Percentiles rank a stretch among this genome's conserved stretches.
Conservation (phyloP, 1,284 basidiomycete species). For the Pyrrhoderma noxium region DNA sequence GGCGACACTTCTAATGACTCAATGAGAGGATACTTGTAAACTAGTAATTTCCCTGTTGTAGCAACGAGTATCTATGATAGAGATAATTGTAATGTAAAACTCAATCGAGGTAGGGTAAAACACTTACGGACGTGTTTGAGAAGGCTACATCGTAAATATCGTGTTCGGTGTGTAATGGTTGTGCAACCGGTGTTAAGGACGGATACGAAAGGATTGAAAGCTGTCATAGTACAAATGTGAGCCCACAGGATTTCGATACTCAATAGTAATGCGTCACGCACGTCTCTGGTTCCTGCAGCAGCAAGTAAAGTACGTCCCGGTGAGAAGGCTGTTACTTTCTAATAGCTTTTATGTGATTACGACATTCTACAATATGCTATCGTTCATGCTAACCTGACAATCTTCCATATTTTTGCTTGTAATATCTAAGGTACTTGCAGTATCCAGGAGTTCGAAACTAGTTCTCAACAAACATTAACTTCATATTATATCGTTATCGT, state of each 20-base stretch:
- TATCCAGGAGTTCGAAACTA: slow-evolving; percentile 48
- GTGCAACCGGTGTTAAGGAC: slow-evolving; percentile 43
- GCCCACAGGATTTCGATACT: not conserved
- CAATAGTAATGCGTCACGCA: slow-evolving; percentile 28
- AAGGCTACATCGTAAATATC: slow-evolving; percentile 76
- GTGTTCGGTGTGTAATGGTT: slow-evolving; percentile 44
- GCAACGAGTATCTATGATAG: slow-evolving; percentile 52
- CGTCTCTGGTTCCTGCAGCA: slow-evolving; percentile 58
- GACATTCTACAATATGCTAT: not conserved
- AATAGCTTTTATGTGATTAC: slow-evolving; percentile 18
- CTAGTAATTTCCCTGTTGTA: slow-evolving; percentile 53
- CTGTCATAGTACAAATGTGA: slow-evolving; percentile 32
- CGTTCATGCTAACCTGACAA: slow-evolving; percentile 60
- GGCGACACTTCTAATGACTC: slow-evolving; percentile 17
- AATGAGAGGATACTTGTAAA: slow-evolving; percentile 42
- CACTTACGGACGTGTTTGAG: slow-evolving; percentile 40
- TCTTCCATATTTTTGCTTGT: slow-evolving; percentile 42
- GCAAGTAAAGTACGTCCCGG: slow-evolving; percentile 53
- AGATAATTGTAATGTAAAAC: slow-evolving; percentile 9
- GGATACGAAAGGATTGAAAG: slow-evolving; percentile 65
- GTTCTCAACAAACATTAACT: not conserved
- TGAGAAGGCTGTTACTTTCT: slow-evolving; percentile 78
- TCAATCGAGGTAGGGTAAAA: not conserved
- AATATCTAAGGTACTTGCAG: slow-evolving; percentile 34
- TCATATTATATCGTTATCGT: slow-evolving; percentile 11